These are phyloP conservation scores for Ophiostoma populinum DNA, from an alignment of 2,329 filamentous ascomycete genomes.

Conservation along the genomic window DNA sequence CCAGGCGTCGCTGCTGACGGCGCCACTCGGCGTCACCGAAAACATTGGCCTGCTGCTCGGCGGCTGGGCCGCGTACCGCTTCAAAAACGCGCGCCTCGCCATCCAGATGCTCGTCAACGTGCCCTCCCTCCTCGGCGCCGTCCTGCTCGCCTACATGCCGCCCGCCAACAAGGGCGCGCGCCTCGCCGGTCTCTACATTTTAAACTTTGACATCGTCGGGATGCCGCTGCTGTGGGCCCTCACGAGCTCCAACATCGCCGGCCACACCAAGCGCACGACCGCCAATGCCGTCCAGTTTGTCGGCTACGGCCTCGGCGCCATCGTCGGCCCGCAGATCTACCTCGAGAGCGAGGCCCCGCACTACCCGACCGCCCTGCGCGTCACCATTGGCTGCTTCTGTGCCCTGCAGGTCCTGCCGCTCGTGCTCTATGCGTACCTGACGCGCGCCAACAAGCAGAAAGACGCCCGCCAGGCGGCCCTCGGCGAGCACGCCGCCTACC, in stretches of 20 bases:
- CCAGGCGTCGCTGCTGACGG: conserved; percentile 40
- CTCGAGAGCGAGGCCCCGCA: background rate
- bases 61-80: conserved; percentile 23
- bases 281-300: conserved; percentile 34
- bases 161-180: conserved; percentile 27
- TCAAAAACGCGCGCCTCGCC: conserved; percentile 25
- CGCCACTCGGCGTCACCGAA: conserved; percentile 42
- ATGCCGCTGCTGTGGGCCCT: conserved; percentile 43
- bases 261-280: conserved; percentile 48
- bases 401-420: too few species aligned
- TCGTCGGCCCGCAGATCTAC: conserved; percentile 10
- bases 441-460: too few species aligned
- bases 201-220: conserved; percentile 25
- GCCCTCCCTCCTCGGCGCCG: conserved; percentile 19
- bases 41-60: conserved; percentile 40
- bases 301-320: conserved; percentile 5
- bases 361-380: background rate
- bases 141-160: conserved; percentile 27
- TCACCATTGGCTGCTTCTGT: too few species aligned
- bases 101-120: conserved; percentile 15
- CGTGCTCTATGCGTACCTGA: too few species aligned
- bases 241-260: conserved; percentile 45
- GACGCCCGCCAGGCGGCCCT: too few species aligned
- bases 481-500: too few species aligned
- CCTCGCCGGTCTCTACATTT: conserved; percentile 32